Evolutionary conservation across 1,139 yeast species (phyloP), one percentile per base, ranked within the genome.

Genomic region (Pichia terricola): DNA sequence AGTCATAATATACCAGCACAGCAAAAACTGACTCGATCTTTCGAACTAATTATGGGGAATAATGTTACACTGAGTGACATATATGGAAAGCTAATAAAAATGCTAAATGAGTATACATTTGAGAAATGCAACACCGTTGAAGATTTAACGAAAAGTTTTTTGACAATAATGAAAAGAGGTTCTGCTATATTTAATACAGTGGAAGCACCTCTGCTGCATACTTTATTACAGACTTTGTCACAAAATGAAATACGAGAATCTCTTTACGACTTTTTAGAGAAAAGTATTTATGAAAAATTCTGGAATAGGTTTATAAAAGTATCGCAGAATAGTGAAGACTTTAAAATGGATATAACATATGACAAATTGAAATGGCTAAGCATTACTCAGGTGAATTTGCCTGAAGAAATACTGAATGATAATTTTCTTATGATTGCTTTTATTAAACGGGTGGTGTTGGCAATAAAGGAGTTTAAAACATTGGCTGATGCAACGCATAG

Each of bases 231-330:
- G 3, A 38, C 43, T 3, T 65, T 68, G 40, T 76, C 81, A 0
- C 66, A 66, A 0, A 58, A 79, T 4, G 81, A 82, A 50, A 63
- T 75, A 53, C 76, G 69, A 55, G 69, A 67, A 48, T 67, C 78
- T 45, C 69, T 86, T 1, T 82, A 79, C 53, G 79, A 77, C 45
- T 84, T 84, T 52, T 79, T 85, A 10, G 95, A 87, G 52, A 56
- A 73, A 47, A 79, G 79, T 49, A 59, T 85, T 26, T 81, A 79
- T 56, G 84, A 78, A 52, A 74, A 72, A 47, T 56, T 81, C 4
- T 83, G 91, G 87, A 59, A 72, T 5, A 57, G 75, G 11, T 68
- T 68, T 48, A 57, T 45, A 60, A 66, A 57, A 50, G 61, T 68
- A 42, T 52, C 60, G 31, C 59, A 60, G 26, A 59, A 38, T 28